A percentile compares a stretch with the other conserved stretches of the same genome.
These are phyloP conservation scores for Cruciata laevipes DNA, from an alignment of 257 asterid genomes.

Conservation along the genomic window DNA sequence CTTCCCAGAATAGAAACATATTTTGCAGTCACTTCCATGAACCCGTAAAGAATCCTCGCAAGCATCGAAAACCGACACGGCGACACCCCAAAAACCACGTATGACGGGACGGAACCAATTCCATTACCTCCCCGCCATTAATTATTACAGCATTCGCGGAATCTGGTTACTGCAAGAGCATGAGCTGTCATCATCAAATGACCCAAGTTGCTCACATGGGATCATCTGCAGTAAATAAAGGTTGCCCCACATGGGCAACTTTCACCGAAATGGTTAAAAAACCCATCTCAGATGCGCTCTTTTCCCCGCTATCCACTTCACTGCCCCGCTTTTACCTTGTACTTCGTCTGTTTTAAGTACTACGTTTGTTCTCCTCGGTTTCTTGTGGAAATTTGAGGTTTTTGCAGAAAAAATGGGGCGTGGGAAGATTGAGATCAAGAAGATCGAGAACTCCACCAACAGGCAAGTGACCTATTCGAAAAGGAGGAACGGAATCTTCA, in stretches of 20 bases:
- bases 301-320: background rate
- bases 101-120: background rate
- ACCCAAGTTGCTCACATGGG: constrained; percentile 25
- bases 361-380: background rate
- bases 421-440: constrained; percentile 47
- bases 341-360: constrained; percentile 17
- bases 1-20: background rate
- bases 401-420: constrained; percentile 23
- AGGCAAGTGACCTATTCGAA: constrained; percentile 50
- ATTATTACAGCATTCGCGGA: background rate
- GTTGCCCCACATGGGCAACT: constrained; percentile 8
- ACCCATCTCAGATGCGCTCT: constrained; percentile 15
- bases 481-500: constrained; percentile 49
- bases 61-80: background rate
- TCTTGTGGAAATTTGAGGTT: background rate
- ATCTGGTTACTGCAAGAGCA: background rate
- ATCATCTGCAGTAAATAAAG: constrained; percentile 9
- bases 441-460: constrained; percentile 39
- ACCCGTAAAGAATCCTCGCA: background rate
- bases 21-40: background rate
- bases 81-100: background rate
- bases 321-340: constrained; percentile 4
- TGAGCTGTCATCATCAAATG: constrained; percentile 25
- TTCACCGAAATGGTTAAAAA: constrained; percentile 17
- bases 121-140: too few species aligned